Percentiles rank a stretch among this genome's conserved stretches.
These are phyloP conservation scores for Starmerella bombicola DNA, from an alignment of 805 yeast species.

Conservation along the genomic window DNA sequence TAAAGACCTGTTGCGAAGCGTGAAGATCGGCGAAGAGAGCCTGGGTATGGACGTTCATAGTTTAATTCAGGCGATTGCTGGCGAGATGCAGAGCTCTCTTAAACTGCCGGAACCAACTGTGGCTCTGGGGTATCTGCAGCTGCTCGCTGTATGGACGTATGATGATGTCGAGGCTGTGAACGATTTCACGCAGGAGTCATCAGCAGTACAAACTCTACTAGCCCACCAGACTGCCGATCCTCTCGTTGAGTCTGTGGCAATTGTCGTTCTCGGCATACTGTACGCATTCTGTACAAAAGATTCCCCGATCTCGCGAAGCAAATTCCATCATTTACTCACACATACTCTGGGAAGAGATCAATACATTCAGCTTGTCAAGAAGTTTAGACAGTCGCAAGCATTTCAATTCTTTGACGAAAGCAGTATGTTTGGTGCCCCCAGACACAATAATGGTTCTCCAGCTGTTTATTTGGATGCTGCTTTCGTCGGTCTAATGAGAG, in stretches of 20 bases:
- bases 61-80: constrained; percentile 64
- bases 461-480: constrained; percentile 56
- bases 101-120: constrained; percentile 53
- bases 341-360: constrained; percentile 72
- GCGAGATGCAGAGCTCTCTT: constrained; percentile 52
- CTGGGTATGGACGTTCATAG: constrained; percentile 56
- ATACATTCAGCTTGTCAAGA: constrained; percentile 57
- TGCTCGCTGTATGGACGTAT: constrained; percentile 62
- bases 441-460: constrained; percentile 80
- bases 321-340: constrained; percentile 47
- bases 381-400: constrained; percentile 47
- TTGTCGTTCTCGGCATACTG: constrained; percentile 57
- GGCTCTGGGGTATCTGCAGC: constrained; percentile 62
- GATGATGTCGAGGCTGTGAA: constrained; percentile 65
- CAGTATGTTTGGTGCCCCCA: constrained; percentile 38
- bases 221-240: constrained; percentile 48
- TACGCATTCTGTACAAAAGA: constrained; percentile 59
- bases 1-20: constrained; percentile 27
- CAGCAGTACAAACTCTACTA: constrained; percentile 54
- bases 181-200: constrained; percentile 56
- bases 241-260: constrained; percentile 59
- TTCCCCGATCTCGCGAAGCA: constrained; percentile 47
- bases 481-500: constrained; percentile 56
- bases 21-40: constrained; percentile 42
- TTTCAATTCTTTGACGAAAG: constrained; percentile 39